phyloP scores from a whole-genome alignment of 2,329 filamentous ascomycete genomes.

The Ceratocystis lukuohia region DNA sequence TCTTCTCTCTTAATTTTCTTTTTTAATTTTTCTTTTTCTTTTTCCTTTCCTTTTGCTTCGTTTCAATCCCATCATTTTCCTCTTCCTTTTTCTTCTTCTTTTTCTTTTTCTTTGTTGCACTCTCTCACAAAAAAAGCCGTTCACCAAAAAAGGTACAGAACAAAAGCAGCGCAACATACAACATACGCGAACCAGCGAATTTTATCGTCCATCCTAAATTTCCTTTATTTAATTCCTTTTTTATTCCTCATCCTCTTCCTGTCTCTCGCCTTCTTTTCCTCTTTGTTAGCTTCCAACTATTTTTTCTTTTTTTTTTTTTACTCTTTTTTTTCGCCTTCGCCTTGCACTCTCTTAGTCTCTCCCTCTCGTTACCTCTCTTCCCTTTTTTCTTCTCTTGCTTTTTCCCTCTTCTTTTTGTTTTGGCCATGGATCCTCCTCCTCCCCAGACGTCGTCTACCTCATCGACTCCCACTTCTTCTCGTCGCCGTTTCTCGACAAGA shows the following conservation, averaged over 20 bases:
- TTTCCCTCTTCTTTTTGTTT: slow-evolving; percentile 3
- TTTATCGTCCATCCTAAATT: slow-evolving; percentile 9
- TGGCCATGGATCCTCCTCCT: slow-evolving; percentile 17
- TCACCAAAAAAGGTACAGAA: background rate
- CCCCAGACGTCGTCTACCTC: slow-evolving; percentile 24
- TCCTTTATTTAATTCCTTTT: background rate
- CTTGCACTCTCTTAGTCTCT: slow-evolving; percentile 4
- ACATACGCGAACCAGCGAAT: slow-evolving; percentile 6
- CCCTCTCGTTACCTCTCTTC: slow-evolving; percentile 8
- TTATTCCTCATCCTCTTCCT: background rate
- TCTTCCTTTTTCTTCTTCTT: slow-evolving; percentile 4
- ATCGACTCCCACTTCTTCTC: slow-evolving; percentile 37
- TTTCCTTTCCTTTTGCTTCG: slow-evolving; percentile 1
- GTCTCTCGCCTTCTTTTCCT: slow-evolving; percentile 4
- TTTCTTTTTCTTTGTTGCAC: background rate
- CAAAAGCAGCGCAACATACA: slow-evolving; percentile 3
- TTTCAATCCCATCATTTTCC: background rate
- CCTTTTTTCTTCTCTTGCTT: slow-evolving; percentile 2
- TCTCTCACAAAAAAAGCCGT: slow-evolving; percentile 1
- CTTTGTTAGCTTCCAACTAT: slow-evolving; percentile 6
- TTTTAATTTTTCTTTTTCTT: slow-evolving; percentile 4
- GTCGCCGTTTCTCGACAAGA: slow-evolving; percentile 50
- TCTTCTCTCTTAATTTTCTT: background rate
- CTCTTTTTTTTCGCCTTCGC: background rate
- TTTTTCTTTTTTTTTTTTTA: background rate